Base-by-base conservation (phyloP, 2,329 filamentous ascomycete genomes). In the Diaporthe citri region DNA sequence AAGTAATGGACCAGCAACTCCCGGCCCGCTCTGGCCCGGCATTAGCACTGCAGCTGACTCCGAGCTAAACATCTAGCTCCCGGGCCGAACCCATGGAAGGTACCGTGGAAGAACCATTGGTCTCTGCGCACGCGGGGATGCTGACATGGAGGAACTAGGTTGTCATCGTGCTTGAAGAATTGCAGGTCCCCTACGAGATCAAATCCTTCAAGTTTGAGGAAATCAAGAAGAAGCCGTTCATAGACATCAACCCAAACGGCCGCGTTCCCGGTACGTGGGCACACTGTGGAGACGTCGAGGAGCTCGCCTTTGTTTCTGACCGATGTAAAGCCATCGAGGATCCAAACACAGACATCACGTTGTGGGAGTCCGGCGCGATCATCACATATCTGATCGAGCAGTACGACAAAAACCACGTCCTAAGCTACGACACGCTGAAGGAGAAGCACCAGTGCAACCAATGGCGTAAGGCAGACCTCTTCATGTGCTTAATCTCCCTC, bases 311-410 rank as follows among this genome's bases (percentile, higher is more conserved):
- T 62, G n/a, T 39, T 39, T 39, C 22, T 46, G 28, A 43, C 15
- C 13, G 59, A 15, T 64, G 4, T 41, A 0, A 25, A 66, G 62
- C 62, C 41, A 79, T 88, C 51, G 80, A 87, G 73, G 86, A 88
- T 72, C 83, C 85, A 34, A 83, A 84, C 46, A 87, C 86, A 71
- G 83, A 82, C 71, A 79, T 88, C 55, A 82, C 82, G 1, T 80
- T 86, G 55, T 88, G 86, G 84, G 87, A 73, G 79, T 85, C 83
- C 31, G 86, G 85, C 9, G 86, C 87, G 2, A 86, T 87, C 75
- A 79, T 88, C 74, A 82, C 85, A 66, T 88, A 88, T 74, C 74
- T 88, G 13, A 77, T 84, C 64, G 82, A 85, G 62, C 79, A 80
- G 25, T 86, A 87, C 79, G 85, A 86, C 77, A 81, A 80, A 39